Evolutionary conservation across 2,329 filamentous ascomycete species (phyloP), one percentile per base, ranked within the genome.

Genomic region (Verticillium klebahnii): DNA sequence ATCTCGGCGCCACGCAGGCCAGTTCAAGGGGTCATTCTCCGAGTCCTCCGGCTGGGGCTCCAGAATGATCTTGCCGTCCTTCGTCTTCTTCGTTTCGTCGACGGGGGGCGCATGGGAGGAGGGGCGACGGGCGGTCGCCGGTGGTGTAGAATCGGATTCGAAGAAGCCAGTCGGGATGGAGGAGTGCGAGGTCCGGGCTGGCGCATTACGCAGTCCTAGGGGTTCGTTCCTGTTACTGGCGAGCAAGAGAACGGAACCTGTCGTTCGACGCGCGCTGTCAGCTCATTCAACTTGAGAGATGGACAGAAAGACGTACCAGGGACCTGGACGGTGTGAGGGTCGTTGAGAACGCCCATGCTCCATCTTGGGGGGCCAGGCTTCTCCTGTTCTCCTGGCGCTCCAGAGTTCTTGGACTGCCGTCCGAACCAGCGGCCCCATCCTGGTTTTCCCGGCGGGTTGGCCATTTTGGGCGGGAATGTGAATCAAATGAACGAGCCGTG

Each of bases 1-100:
- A 73, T 98, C 92, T 73, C 94, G 83, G 50, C 92, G 85, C 88
- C 91, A 92, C 7, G 83, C 78, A 0, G 91, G 88, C 94, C 94
- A 98, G 73, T 98, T 98, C 61, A 98, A 78, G 1, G 94, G 94
- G 69, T 98, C 94, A 67, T 98, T 97, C 59, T 83, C 80, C 0
- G 91, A 93, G 59, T 97, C 93, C 63, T 97, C 93, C 0, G 94
- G 94, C 72, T 98, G 94, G 0, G 94, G 94, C 0, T 96, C 90
- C 15, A 98, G 79, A 61, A 98, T 92, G 69, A 97, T 92, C 64
- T 86, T 84, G 17, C 93, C 93, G 72, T 97, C 90, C 39, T 83
- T 77, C 2, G 93, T 97, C 66, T 82, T 89, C 79, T 97, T 97
- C 77, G 87, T 86, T 56, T 78, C 79, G 17, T 73, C 74, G 57